Evolutionary conservation across 2,329 filamentous ascomycete species (phyloP).

Genomic region (Trichoderma arundinaceum): DNA sequence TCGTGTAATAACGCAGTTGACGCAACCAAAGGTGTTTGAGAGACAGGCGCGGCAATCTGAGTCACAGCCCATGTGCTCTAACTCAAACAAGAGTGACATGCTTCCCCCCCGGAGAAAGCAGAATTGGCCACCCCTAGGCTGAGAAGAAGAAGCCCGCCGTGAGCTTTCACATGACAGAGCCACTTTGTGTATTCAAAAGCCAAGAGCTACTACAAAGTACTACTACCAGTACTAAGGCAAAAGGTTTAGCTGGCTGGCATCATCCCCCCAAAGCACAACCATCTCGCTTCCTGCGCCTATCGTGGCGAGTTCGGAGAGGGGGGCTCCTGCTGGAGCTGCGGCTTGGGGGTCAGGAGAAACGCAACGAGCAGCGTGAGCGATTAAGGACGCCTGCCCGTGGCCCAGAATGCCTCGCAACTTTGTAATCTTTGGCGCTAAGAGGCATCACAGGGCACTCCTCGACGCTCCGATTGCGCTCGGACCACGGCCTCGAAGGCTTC

Average conservation of each 20-base stretch:
- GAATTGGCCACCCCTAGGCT: neutral
- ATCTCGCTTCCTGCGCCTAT: neutral
- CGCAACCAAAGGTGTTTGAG: neutral
- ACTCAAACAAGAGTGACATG: neutral
- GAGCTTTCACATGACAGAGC: slow-evolving; percentile 12
- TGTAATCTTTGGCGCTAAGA: slow-evolving; percentile 2
- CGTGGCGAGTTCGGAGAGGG: slow-evolving; percentile 10
- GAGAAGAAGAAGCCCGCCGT: neutral
- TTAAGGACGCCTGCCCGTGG: neutral
- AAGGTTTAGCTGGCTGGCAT: neutral
- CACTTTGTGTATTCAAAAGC: too few species aligned
- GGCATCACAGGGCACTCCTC: neutral
- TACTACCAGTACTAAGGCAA: neutral
- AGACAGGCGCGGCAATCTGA: neutral
- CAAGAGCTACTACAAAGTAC: neutral
- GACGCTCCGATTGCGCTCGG: slow-evolving; percentile 13
- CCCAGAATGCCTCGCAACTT: slow-evolving; percentile 13
- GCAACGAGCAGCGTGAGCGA: slow-evolving; percentile 8
- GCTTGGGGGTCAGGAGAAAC: neutral
- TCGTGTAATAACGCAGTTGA: neutral
- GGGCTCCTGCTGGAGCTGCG: slow-evolving; percentile 7
- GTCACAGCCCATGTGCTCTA: slow-evolving; percentile 6
- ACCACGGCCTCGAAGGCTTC: slow-evolving; percentile 9
- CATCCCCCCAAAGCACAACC: too few species aligned
- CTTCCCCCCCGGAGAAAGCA: neutral